Evolutionary conservation across 1,139 yeast genomes (phyloP), one percentile per base, ranked within the genome.

Genomic region (Lizanozyma gosingica): DNA sequence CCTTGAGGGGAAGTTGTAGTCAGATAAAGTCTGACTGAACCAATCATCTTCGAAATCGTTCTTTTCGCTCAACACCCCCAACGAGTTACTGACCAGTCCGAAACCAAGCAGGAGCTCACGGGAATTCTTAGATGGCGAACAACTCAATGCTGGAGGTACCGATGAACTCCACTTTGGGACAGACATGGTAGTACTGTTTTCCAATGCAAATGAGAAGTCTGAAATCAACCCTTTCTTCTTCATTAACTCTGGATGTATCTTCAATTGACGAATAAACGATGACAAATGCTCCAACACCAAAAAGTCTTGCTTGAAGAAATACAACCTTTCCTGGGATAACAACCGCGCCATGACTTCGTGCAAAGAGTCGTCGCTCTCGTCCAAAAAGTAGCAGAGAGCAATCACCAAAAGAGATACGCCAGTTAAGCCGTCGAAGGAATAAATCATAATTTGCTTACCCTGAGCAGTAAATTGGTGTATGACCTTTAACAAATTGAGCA

Each of bases 391-490:
- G 3, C 57, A 58, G 17, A 62, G 46, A 1, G 62, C 47, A 35
- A 65, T 54, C 3, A 60, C 47, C 35, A 67, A 48, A 32, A 66
- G 45, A 3, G 69, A 58, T 34, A 63, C 53, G 1, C 71, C 71
- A 14, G 73, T 65, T 44, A 64, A 67, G 0, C 73, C 73, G 46
- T 67, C 73, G 44, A 58, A 61, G 2, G 62, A 62, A 42, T 62
- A 65, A 3, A 65, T 49, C 2, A 63, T 55, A 32, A 60, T 54
- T 39, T 53, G 43, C 37, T 56, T 52, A 37, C 41, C 39, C 38
- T 49, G 43, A 11, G 45, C 47, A 15, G 54, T 47, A 32, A 58
- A 48, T n/a, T 50, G 40, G 36, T 62, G 53, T 33, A 66, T 51
- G 35, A 63, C 48, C 42, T 61, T 63, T 37, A 67, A 51, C 11